Conservation (phyloP, 176 grass and related monocot genomes). For the Zoysia pacifica region DNA sequence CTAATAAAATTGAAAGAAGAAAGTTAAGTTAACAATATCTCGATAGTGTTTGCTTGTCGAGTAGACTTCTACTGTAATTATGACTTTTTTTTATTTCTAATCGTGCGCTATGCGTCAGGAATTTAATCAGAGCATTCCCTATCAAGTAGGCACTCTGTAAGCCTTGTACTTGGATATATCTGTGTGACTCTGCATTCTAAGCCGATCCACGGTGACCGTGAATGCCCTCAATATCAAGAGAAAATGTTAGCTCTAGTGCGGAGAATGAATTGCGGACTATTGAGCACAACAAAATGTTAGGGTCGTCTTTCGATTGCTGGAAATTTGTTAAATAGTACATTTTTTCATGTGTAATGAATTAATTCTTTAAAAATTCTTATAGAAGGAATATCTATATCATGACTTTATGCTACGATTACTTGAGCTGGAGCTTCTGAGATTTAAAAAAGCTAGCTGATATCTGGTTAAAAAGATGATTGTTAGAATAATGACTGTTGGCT, state of each 20-base stretch:
- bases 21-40: slow-evolving; percentile 25
- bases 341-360: no score
- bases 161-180: background rate
- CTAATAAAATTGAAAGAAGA: background rate
- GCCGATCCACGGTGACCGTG: background rate
- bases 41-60: slow-evolving; percentile 27
- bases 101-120: slow-evolving; percentile 23
- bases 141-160: slow-evolving; percentile 2
- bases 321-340: no score
- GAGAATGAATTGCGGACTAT: background rate
- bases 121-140: background rate
- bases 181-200: background rate
- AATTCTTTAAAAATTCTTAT: no score
- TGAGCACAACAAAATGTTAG: background rate
- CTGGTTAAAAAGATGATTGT: no score
- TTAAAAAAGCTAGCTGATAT: no score
- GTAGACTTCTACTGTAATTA: slow-evolving; percentile 32
- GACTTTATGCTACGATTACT: no score
- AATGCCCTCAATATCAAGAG: background rate
- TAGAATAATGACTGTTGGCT: no score
- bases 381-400: no score
- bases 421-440: no score
- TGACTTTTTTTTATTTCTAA: background rate
- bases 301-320: no score
- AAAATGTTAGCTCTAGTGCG: background rate